These are phyloP conservation scores for Chalciporus piperatus DNA, from an alignment of 768 basidiomycete genomes.

Conservation along the genomic window DNA sequence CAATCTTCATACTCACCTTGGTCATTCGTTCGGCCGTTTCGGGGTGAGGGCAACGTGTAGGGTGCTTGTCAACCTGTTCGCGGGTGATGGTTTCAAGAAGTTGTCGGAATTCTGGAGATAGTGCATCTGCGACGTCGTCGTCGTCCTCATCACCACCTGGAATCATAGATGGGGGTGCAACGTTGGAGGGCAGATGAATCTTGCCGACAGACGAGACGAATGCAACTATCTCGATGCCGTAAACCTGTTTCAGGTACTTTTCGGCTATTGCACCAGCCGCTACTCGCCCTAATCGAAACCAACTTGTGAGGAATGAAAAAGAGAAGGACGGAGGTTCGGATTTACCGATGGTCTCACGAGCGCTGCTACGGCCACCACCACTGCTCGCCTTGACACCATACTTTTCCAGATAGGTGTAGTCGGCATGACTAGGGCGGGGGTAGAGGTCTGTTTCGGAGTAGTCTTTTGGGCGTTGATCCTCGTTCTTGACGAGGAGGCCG, in stretches of 20 bases:
- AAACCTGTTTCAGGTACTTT: constrained; percentile 83
- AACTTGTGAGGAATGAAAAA: constrained; percentile 5
- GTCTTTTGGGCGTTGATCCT: constrained; percentile 97
- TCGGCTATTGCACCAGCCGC: constrained; percentile 99
- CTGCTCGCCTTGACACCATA: constrained; percentile 97
- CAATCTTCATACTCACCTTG: constrained; percentile 46
- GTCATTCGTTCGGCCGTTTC: constrained; percentile 92
- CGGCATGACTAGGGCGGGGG: constrained; percentile 96
- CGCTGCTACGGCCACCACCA: constrained; percentile 92
- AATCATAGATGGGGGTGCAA: constrained; percentile 40
- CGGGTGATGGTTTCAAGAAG: constrained; percentile 79
- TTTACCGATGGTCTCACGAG: constrained; percentile 93
- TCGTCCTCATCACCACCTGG: constrained; percentile 53
- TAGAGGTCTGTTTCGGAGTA: constrained; percentile 98
- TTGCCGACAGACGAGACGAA: constrained; percentile 98
- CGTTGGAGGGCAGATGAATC: constrained; percentile 66
- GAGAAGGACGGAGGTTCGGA: constrained; percentile 1
- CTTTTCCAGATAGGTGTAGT: constrained; percentile 96
- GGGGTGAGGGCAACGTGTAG: constrained; percentile 86
- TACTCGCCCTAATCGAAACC: constrained; percentile 66
- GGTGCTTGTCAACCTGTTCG: constrained; percentile 82
- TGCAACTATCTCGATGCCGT: constrained; percentile 92
- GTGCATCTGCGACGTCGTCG: constrained; percentile 64
- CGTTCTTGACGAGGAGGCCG: constrained; percentile 93
- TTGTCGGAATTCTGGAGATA: constrained; percentile 79